Base-by-base conservation (phyloP, 805 yeast species). In the Ogataea kodamae region DNA sequence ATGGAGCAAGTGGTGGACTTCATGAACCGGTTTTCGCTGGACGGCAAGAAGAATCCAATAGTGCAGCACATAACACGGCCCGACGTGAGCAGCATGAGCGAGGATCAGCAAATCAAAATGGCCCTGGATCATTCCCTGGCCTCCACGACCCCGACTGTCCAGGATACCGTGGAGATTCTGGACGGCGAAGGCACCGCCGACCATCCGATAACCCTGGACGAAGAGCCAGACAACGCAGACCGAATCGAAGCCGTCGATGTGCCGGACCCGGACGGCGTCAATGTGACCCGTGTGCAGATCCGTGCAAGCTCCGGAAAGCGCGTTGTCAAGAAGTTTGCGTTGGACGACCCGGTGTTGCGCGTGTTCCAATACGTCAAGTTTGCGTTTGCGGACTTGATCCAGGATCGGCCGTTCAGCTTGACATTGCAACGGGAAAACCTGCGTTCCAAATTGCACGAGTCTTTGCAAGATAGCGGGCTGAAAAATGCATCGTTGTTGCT, bases 251-350 rank as follows among this genome's bases (percentile, higher is more conserved):
- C 55, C 2, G 46, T 52, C 2, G 70, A 68, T 25, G 75, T 77
- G 37, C 63, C 64, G 0, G 96, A 88, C 50, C 94, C 96, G 1
- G 57, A 72, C 2, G 54, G 60, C 5, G 24, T 38, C 4, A 78
- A 72, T 8, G 62, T 68, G 5, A 85, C 96, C 0, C 68, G 96
- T 49, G 73, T 92, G 16, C 97, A 92, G 59, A 72, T 92, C n/a
- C 69, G 96, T 39, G 72, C 85, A 18, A 92, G 89, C 11, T 86
- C 81, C 49, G 97, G 97, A n/a, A 72, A 78, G 28, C 68, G 97
- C 38, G 62, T 81, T 9, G 81, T 90, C 8, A 80, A 86, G 40
- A 72, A 85, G 38, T 83, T 90, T 47, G 59, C 61, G 6, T 50
- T 72, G 8, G 55, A 62, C 3, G 95, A 84, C 44, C 64, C 69